Conservation (phyloP, 306 rosid species). For the Ziziphus jujuba region DNA sequence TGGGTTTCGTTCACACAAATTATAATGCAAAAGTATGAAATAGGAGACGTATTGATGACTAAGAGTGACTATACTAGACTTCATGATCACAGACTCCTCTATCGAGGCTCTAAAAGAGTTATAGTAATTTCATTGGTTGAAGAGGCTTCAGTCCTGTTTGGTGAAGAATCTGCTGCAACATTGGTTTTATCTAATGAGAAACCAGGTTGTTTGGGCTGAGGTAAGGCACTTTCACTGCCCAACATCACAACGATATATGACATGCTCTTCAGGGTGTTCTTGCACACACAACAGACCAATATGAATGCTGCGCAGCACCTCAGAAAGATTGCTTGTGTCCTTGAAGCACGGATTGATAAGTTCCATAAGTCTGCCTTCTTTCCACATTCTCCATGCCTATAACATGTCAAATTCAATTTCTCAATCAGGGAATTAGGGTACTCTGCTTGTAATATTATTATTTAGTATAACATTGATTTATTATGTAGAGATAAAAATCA, state of each 20-base stretch:
- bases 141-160: not conserved
- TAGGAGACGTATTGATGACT: not conserved
- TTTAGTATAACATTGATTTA: no score
- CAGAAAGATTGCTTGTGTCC: slow-evolving; percentile 13
- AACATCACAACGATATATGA: slow-evolving; percentile 40
- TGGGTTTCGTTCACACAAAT: no score
- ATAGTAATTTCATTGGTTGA: slow-evolving; percentile 18
- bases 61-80: not conserved
- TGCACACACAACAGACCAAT: slow-evolving; percentile 50
- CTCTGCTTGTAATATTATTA: no score
- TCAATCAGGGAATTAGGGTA: no score
- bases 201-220: slow-evolving; percentile 48
- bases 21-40: no score
- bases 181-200: slow-evolving; percentile 17
- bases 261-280: slow-evolving; percentile 30
- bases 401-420: not conserved
- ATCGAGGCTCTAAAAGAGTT: slow-evolving; percentile 3
- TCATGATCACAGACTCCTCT: no score
- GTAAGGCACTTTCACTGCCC: slow-evolving; percentile 29
- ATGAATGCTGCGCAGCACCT: slow-evolving; percentile 45
- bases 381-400: slow-evolving; percentile 57
- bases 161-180: no score
- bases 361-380: slow-evolving; percentile 29
- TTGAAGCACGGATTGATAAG: slow-evolving; percentile 32
- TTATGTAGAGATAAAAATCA: no score